phyloP scores from a whole-genome alignment of 371 early-diverging fungal species.

The Rhizopus delemar region DNA sequence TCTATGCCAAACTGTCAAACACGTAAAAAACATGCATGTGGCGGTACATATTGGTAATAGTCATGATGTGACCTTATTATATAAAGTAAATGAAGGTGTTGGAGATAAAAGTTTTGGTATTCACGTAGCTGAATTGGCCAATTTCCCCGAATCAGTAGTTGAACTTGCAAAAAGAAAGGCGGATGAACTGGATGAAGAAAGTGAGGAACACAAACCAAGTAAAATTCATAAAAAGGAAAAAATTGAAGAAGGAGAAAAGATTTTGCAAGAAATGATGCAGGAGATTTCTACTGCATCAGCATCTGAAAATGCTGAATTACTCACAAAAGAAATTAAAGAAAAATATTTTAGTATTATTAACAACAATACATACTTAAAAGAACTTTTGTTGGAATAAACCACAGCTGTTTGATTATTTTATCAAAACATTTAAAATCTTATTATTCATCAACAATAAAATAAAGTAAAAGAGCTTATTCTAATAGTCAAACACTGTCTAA shows the following conservation, averaged over 20 bases:
- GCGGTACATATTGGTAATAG: constrained; percentile 65
- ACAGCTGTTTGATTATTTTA: too few relatives aligned
- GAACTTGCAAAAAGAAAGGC: constrained; percentile 86
- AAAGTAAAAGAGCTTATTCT: too few relatives aligned
- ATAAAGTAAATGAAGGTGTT: constrained; percentile 84
- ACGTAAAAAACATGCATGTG: constrained; percentile 89
- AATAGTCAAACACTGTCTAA: too few relatives aligned
- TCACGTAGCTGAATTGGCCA: constrained; percentile 95
- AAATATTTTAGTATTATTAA: not conserved
- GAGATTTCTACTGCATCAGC: not conserved
- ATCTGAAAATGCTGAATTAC: not conserved
- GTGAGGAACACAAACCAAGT: not conserved
- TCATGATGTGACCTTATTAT: constrained; percentile 80
- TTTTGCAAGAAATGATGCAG: not conserved
- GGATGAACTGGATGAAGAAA: constrained; percentile 76
- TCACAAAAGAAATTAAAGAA: not conserved
- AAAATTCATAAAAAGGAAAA: not conserved
- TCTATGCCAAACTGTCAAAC: constrained; percentile 65
- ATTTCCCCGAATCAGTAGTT: constrained; percentile 89
- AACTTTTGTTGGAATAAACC: not conserved
- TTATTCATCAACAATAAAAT: too few relatives aligned
- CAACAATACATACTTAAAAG: not conserved
- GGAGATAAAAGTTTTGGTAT: constrained; percentile 99
- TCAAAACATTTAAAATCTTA: too few relatives aligned
- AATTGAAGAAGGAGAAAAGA: not conserved